Base-by-base conservation (phyloP, 371 early-diverging fungal genomes). In the Mucor indicus region DNA sequence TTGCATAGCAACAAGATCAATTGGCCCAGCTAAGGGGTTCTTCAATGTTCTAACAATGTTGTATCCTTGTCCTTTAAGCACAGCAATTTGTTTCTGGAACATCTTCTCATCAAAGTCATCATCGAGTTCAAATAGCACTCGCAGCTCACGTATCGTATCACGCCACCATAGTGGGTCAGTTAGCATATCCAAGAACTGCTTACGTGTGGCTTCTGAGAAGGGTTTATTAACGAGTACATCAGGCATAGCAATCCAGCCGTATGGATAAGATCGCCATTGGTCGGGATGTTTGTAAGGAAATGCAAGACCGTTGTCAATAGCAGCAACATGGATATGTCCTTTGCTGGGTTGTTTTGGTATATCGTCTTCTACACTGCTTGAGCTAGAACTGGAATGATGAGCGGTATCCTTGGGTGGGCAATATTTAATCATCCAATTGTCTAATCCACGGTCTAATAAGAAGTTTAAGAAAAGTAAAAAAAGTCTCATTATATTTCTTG, bases 201-300 rank as follows among this genome's bases (percentile, higher is more conserved):
- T 67, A 13, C 89, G 72, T 0, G 89, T 90, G 4, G 70, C 69
- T 19, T 69, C 52, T 15, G 86, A 84, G 57, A 92, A 93, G 4
- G 92, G 89, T 12, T 65, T 70, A 1, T 67, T 61, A 19, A 83
- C 62, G 31, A 82, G 60, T 6, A 65, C 55, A 3, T 59, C 72
- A 3, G 92, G 89, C 25, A 95, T 75, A 44, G 74, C 78, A 10
- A 85, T 57, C 95, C 93, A 93, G 6, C 89, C 93, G 66, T 85
- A 91, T 3, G 95, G 95, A 52, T 93, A 95, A 0, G 90, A 87
- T 7, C 92, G 75, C 86, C 87, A 88, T 40, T 85, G 72, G 64
- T 95, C 91, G 0, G 95, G 95, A 58, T 95, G 95, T 56, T 95
- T 92, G 60, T 82, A 90, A 0, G 95, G 95, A 48, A 95, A 95